These are phyloP conservation scores for Gossypium raimondii DNA, from an alignment of 345 rosid genomes.

Conservation along the genomic window DNA sequence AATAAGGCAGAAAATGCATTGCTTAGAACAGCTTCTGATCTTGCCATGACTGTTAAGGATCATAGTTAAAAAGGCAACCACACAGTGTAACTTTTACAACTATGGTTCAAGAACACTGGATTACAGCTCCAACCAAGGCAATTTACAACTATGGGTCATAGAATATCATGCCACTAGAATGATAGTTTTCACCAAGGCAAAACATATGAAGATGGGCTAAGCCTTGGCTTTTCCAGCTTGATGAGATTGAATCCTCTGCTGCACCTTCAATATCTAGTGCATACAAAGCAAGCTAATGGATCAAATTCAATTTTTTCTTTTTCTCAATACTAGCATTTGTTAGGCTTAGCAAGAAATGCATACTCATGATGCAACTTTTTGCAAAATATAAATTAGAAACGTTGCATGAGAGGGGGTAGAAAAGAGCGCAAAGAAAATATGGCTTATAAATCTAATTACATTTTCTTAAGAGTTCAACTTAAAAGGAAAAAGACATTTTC, in stretches of 20 bases:
- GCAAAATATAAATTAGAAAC: not conserved
- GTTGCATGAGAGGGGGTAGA: not conserved
- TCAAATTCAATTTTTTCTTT: not conserved
- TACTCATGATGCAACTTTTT: not conserved
- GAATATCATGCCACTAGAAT: too few relatives aligned
- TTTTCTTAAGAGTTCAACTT: not conserved
- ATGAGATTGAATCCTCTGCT: slow-evolving; percentile 77
- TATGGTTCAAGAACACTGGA: too few relatives aligned
- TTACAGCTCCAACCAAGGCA: too few relatives aligned
- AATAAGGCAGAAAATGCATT: not conserved
- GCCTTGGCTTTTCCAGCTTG: slow-evolving; percentile 92
- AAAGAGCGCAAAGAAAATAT: not conserved
- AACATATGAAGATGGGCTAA: slow-evolving; percentile 18
- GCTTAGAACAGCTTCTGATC: not conserved
- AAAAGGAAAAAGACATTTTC: not conserved
- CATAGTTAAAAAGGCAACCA: not conserved
- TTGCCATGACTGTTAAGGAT: not conserved
- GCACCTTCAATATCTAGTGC: slow-evolving; percentile 64
- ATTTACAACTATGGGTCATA: too few relatives aligned
- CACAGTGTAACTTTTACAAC: not conserved
- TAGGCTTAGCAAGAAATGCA: slow-evolving; percentile 4
- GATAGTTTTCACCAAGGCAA: not conserved
- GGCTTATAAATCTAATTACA: not conserved
- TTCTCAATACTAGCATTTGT: not conserved
- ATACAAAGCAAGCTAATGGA: not conserved